Base-by-base conservation (phyloP, 2,329 filamentous ascomycete species). In the Cladorrhinum sp. region DNA sequence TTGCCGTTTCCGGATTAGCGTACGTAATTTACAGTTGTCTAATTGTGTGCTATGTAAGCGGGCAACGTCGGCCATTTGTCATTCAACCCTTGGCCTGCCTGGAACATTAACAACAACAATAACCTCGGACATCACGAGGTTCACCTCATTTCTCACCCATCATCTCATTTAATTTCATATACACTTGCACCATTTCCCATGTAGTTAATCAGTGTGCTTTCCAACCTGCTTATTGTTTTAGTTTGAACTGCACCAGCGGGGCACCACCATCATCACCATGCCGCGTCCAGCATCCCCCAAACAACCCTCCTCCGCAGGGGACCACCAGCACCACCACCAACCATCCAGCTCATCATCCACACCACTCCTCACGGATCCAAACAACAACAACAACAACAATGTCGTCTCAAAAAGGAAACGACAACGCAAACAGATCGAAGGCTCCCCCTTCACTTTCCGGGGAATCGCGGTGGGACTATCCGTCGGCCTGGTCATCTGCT, bases 401-500 rank as follows among this genome's bases (percentile, higher is more conserved):
- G n/a, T 7, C n/a, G 36, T 32, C 36, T 13, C n/a, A 23, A 13
- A 22, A 56, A n/a, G n/a, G n/a, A n/a, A n/a, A n/a, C n/a, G n/a
- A n/a, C n/a, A n/a, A n/a, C n/a, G n/a, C n/a, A n/a, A 56, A 20
- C 16, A 48, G 24, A 74, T 62, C 12, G 73, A 75, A 2, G 81
- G 80, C 55, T 84, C 84, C 51, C 92, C 92, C 77, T 97, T 99
- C 76, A 98, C 95, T 0, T 60, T 88, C 24, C 88, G 95, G 59
- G 92, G 92, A 55, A 81, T 98, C 41, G 72, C 86, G 4, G 91
- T 91, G 25, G 95, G 95, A 16, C 80, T 96, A 5, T 78, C 85
- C 2, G 95, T 99, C 64, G 95, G 95, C 45, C 85, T 95, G 3
- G 80, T 98, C 58, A 96, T 98, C 70, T 95, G 91, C 72, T 96